Evolutionary conservation across 139 green algal species (phyloP), one percentile per base, ranked within the genome.

Genomic region (Penium margaritaceum): DNA sequence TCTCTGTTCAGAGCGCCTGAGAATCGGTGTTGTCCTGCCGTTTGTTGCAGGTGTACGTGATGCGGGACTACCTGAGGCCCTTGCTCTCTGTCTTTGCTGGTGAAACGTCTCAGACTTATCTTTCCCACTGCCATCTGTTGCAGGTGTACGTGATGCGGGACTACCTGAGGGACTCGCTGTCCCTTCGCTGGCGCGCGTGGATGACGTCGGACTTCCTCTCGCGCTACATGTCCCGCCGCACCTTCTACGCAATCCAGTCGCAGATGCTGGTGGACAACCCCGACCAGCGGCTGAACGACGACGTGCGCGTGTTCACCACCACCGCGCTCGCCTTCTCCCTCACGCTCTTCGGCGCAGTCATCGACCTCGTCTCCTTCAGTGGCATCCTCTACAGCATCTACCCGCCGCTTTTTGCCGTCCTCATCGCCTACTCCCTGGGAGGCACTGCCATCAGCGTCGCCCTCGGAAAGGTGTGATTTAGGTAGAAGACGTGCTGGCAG

Each of bases 321-420:
- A 92, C 90, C 2, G 81, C 92, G 0, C 60, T 98, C 34, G 74
- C 53, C 5, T 88, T 98, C 67, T 79, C 84, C 0, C 78, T 97
- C 30, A 90, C 86, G 7, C 62, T 97, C 14, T 83, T 98, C 41
- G 96, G 93, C 77, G 85, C 89, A 3, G 32, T 73, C 0, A 79
- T 96, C 5, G 94, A 98, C 84, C 88, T 98, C 38, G 68, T 97
- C 1, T 94, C 86, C 39, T 98, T 98, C 85, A 91, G 84, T 35
- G 90, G 87, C 67, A 98, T 98, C 81, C 81, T 98, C 53, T 98
- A 90, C 84, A 85, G 78, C 70, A 99, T 99, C 75, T 99, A 99
- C 82, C 94, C 94, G 0, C 94, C 94, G 0, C 87, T 99, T 29
- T 98, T 98, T 83, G 85, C 70, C 5, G 93, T 90, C 9, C 83